phyloP scores from a whole-genome alignment of 2,329 filamentous ascomycete genomes.

The Hymenotorrendiella dingleyae region DNA sequence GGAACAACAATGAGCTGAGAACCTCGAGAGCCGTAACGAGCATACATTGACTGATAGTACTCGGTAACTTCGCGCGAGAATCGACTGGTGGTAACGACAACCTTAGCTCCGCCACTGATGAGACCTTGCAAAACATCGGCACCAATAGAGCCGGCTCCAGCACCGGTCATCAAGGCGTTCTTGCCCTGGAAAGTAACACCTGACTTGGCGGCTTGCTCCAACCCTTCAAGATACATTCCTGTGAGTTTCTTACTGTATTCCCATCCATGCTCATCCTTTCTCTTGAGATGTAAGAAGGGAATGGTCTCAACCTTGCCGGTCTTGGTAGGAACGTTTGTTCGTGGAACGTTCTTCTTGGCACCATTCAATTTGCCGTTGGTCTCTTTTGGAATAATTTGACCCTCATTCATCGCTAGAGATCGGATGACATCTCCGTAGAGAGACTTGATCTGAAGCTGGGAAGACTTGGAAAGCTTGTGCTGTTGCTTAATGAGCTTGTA shows the following conservation, averaged over 20 bases:
- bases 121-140: conserved; percentile 94
- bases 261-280: conserved; percentile 90
- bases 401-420: conserved; percentile 95
- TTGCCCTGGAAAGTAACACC: conserved; percentile 93
- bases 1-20: conserved; percentile 97
- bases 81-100: conserved; percentile 91
- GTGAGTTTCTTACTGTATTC: conserved; percentile 99
- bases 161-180: conserved; percentile 96
- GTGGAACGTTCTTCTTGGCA: conserved; percentile 47
- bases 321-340: conserved; percentile 53
- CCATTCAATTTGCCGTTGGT: conserved; percentile 47
- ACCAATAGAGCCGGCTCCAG: conserved; percentile 94
- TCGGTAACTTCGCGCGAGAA: conserved; percentile 97
- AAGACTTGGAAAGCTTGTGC: conserved; percentile 94
- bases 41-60: conserved; percentile 99
- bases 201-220: conserved; percentile 80
- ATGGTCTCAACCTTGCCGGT: conserved; percentile 91
- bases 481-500: conserved; percentile 99
- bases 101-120: conserved; percentile 93
- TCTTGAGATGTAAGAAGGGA: conserved; percentile 94
- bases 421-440: conserved; percentile 92
- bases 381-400: conserved; percentile 89
- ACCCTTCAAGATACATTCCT: conserved; percentile 81
- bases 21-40: conserved; percentile 84
- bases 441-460: conserved; percentile 92